Conservation (phyloP, 139 green algal species). For the Volvox reticuliferus region DNA sequence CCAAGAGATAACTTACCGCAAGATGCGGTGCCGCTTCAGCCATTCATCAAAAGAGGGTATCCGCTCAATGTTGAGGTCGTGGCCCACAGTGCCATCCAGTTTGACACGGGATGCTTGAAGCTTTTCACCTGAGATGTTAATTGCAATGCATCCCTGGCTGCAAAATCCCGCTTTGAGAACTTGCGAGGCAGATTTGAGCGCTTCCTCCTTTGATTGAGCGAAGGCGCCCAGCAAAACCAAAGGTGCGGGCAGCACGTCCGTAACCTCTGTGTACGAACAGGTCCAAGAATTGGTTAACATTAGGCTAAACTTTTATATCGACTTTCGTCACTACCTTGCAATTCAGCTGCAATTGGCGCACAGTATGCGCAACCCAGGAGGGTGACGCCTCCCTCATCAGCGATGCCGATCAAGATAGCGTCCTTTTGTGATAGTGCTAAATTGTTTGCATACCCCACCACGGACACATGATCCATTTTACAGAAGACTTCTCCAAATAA, state of each 20-base stretch:
- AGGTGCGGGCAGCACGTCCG: slow-evolving; percentile 21
- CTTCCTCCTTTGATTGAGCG: background rate
- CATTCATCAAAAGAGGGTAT: background rate
- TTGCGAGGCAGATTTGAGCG: background rate
- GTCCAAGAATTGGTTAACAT: background rate
- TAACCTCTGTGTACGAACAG: slow-evolving; percentile 17
- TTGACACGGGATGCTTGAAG: background rate
- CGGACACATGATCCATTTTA: background rate
- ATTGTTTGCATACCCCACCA: background rate
- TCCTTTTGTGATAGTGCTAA: background rate
- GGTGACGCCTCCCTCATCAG: background rate
- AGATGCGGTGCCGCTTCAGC: background rate
- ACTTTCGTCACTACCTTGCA: background rate
- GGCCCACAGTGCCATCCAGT: background rate
- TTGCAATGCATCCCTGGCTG: background rate
- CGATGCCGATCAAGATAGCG: background rate
- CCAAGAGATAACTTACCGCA: background rate
- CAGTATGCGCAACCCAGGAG: background rate
- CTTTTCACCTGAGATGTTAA: background rate
- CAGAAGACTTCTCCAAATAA: background rate
- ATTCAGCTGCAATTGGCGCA: background rate
- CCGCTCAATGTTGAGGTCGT: background rate
- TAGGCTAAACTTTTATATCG: background rate
- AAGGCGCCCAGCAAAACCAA: slow-evolving; percentile 11
- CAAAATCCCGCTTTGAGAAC: background rate